phyloP scores from a whole-genome alignment of 129 eudicot species.

The Smallanthus sonchifolius region DNA sequence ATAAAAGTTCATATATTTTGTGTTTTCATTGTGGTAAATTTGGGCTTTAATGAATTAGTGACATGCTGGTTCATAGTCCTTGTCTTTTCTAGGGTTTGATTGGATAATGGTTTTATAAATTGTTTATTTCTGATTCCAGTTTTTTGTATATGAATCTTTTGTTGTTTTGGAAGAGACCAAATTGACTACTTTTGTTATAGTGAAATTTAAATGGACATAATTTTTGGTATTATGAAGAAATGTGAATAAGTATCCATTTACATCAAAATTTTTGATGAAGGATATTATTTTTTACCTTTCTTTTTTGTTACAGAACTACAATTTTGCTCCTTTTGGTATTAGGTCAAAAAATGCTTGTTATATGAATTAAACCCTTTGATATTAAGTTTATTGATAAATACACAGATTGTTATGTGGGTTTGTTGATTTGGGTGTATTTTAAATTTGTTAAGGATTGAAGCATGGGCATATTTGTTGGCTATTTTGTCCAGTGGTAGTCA shows the following conservation, averaged over 20 bases:
- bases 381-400: too few species aligned
- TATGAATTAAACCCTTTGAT: too few species aligned
- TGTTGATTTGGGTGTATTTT: too few species aligned
- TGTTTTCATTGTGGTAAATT: neutral
- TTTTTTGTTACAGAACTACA: too few species aligned
- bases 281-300: too few species aligned
- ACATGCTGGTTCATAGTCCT: conserved; percentile 6
- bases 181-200: neutral
- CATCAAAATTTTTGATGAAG: neutral
- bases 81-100: conserved; percentile 4
- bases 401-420: too few species aligned
- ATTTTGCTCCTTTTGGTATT: too few species aligned
- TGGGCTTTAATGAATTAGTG: neutral
- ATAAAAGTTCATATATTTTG: neutral
- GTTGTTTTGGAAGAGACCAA: conserved; percentile 19
- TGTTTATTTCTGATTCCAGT: conserved; percentile 1
- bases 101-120: neutral
- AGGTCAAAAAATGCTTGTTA: too few species aligned
- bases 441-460: too few species aligned
- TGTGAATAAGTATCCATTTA: neutral
- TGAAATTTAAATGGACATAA: neutral
- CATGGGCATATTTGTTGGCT: too few species aligned
- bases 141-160: conserved; percentile 3
- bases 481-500: too few species aligned
- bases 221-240: neutral